Conservation (phyloP, 805 yeast species). For the Starmerella bombicola region DNA sequence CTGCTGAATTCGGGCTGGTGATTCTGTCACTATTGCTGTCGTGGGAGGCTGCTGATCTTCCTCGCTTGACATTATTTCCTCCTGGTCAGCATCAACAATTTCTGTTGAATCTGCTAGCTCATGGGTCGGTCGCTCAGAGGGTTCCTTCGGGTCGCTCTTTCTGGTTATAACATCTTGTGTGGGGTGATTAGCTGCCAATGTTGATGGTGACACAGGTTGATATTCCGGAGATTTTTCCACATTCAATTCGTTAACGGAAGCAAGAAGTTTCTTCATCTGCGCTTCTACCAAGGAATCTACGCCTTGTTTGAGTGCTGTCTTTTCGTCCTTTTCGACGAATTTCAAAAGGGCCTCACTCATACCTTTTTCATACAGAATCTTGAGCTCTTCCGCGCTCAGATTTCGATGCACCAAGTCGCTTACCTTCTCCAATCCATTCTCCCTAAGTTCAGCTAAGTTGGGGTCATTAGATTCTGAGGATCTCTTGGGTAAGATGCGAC, state of each 20-base stretch:
- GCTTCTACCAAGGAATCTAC: constrained; percentile 27
- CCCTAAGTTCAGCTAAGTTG: background rate
- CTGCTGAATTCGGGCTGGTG: no score
- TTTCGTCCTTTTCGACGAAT: constrained; percentile 75
- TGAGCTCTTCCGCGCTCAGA: constrained; percentile 49
- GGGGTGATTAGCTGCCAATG: no score
- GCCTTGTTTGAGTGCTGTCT: constrained; percentile 43
- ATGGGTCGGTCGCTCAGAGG: background rate
- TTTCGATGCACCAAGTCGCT: constrained; percentile 46
- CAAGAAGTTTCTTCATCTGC: constrained; percentile 19
- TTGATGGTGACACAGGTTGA: no score
- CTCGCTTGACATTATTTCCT: background rate
- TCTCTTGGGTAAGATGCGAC: background rate
- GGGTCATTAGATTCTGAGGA: constrained; percentile 1
- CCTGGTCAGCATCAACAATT: background rate
- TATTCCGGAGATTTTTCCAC: no score
- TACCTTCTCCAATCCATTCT: constrained; percentile 1
- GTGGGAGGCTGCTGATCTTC: background rate
- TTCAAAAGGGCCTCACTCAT: constrained; percentile 58
- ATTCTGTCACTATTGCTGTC: background rate
- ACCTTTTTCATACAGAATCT: constrained; percentile 62
- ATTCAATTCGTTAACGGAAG: background rate
- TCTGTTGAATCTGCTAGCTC: background rate
- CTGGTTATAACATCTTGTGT: no score
- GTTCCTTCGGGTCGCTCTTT: background rate